Conservation (phyloP, 495 filamentous ascomycete species). For the Aspergillus mulundensis region DNA sequence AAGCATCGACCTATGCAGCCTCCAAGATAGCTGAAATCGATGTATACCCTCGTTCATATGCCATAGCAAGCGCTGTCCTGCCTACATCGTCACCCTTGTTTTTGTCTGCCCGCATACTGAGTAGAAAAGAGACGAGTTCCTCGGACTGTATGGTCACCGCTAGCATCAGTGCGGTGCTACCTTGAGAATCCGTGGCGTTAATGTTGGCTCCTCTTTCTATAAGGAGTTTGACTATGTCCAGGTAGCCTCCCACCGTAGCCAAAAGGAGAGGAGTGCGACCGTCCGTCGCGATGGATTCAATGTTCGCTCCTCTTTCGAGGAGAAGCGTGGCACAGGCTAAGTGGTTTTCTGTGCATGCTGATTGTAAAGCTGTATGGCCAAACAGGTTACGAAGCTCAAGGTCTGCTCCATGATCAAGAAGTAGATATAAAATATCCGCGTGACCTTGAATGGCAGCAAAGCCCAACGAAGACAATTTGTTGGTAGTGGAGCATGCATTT, state of each 20-base stretch:
- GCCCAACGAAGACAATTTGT: conserved; percentile 11
- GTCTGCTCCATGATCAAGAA: conserved; percentile 19
- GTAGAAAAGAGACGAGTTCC: background rate
- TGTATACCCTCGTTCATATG: background rate
- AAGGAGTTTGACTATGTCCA: conserved; percentile 20
- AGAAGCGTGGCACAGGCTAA: conserved; percentile 13
- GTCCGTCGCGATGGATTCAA: conserved; percentile 1
- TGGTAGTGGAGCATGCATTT: too few species aligned
- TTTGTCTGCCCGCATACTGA: background rate
- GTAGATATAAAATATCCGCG: conserved; percentile 10
- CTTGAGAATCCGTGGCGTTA: conserved; percentile 15
- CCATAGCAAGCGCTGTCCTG: background rate
- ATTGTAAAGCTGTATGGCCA: conserved; percentile 12
- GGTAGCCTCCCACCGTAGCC: background rate
- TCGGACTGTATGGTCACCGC: background rate
- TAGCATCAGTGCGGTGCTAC: conserved; percentile 12
- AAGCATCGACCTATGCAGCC: background rate
- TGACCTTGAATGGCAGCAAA: conserved; percentile 14
- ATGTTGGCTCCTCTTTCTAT: conserved; percentile 20
- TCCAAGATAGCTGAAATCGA: background rate
- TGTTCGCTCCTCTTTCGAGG: conserved; percentile 14
- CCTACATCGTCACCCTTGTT: background rate
- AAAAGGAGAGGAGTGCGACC: conserved; percentile 5
- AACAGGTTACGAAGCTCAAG: conserved; percentile 6
- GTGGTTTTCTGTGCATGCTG: conserved; percentile 9